Conservation (phyloP, 176 grass and related monocot genomes). For the Neostapfia colusana region DNA sequence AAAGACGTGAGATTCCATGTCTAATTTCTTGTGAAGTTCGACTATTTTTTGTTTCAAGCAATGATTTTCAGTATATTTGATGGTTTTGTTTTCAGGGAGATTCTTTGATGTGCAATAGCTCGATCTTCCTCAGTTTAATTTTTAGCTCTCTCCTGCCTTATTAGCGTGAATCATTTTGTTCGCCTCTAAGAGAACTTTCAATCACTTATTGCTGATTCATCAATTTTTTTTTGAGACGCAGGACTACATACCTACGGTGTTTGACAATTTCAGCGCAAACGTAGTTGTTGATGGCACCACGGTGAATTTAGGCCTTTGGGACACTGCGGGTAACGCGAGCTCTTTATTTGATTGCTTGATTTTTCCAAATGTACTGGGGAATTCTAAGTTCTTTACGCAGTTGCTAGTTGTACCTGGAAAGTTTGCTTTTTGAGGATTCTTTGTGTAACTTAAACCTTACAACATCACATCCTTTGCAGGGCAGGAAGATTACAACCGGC, state of each 20-base stretch:
- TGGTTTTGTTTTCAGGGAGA: constrained; percentile 31
- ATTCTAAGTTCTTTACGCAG: constrained; percentile 1
- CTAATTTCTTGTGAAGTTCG: constrained; percentile 14
- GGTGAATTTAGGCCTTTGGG: constrained; percentile 97
- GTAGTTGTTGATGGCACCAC: constrained; percentile 80
- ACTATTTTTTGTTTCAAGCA: neutral
- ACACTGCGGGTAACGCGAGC: constrained; percentile 71
- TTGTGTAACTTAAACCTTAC: constrained; percentile 18
- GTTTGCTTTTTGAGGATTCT: neutral
- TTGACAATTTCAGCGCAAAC: constrained; percentile 99
- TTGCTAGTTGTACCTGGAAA: neutral
- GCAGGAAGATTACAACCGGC: constrained; percentile 96
- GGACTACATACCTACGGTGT: constrained; percentile 99
- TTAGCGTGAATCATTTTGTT: neutral
- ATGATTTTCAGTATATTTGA: neutral
- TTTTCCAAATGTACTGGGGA: neutral
- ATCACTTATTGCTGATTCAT: neutral
- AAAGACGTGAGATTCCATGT: neutral
- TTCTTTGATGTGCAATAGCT: neutral
- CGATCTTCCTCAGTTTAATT: constrained; percentile 2
- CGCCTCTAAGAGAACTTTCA: constrained; percentile 4
- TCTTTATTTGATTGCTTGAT: constrained; percentile 11
- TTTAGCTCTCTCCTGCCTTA: neutral
- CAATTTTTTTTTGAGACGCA: constrained; percentile 24
- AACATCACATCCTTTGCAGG: constrained; percentile 46